Percentiles rank a stretch among this genome's conserved stretches.
These are phyloP conservation scores for Mucor lusitanicus DNA, from an alignment of 371 early-diverging fungal genomes.

Conservation along the genomic window DNA sequence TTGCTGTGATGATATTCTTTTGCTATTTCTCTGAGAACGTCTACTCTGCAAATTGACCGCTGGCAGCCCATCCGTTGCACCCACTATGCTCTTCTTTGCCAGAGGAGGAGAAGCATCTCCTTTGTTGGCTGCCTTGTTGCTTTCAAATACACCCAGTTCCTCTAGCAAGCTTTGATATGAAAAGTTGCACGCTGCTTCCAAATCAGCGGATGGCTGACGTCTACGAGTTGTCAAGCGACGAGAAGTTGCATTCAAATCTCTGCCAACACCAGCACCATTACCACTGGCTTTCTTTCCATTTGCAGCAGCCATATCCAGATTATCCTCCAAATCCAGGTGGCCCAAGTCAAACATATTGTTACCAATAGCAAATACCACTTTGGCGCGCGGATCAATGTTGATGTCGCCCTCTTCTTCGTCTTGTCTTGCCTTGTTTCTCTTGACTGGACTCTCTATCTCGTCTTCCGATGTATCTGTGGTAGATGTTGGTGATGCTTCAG, in stretches of 20 bases:
- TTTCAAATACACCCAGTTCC: conserved; percentile 27
- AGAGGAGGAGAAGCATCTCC: background rate
- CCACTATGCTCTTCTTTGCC: background rate
- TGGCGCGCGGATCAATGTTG: conserved; percentile 45
- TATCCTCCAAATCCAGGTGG: conserved; percentile 17
- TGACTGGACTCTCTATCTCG: conserved; percentile 3
- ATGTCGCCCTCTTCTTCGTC: conserved; percentile 26
- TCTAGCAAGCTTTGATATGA: conserved; percentile 29
- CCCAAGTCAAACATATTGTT: conserved; percentile 57
- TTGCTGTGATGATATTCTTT: conserved; percentile 7
- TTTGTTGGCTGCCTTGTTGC: background rate
- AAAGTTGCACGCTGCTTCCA: conserved; percentile 21
- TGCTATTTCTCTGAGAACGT: conserved; percentile 3
- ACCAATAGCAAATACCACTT: conserved; percentile 57
- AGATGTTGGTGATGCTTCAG: background rate
- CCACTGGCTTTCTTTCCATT: background rate
- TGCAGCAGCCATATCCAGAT: background rate
- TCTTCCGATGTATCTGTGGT: conserved; percentile 2
- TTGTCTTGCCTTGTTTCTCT: background rate
- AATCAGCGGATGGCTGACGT: conserved; percentile 18
- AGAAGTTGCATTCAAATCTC: background rate
- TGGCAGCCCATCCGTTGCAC: background rate
- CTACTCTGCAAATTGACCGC: background rate
- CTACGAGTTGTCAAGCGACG: conserved; percentile 9
- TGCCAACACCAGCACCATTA: background rate